Evolutionary conservation across 768 basidiomycete genomes (phyloP), one percentile per base, ranked within the genome.

Genomic region (Kwoniella dejecticola): DNA sequence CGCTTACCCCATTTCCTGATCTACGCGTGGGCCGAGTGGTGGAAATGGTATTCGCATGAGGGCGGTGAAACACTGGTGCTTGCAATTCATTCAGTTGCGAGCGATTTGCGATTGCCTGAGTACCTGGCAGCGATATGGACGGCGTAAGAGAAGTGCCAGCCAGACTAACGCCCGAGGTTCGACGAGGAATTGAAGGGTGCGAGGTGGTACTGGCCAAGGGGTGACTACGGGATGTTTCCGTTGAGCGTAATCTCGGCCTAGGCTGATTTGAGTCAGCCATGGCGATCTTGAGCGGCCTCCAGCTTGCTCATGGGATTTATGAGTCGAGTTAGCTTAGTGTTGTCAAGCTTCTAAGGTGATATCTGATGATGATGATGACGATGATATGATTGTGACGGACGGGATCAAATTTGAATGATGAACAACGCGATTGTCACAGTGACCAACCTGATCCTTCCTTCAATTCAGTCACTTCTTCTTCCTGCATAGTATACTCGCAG

Each of bases 131-230:
- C 15, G 33, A 57, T 40, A 57, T 40, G 3, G 56, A 57, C 1
- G 56, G 56, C 3, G 45, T 40, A 24, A 57, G 33, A 10, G 42
- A 26, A n/a, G 24, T 33, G 5, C 56, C 56, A 46, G 41, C 33
- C 41, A 15, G 24, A 27, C 33, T 5, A 8, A 38, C 21, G 13
- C 52, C 40, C 12, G 52, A 46, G 8, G 33, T 40, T 4, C 57
- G 56, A 30, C 62, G 62, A 52, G 62, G 27, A n/a, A 63, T 46
- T 15, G 62, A 59, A 52, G 61, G 61, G 61, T 60, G 58, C 19
- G 49, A 38, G n/a, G 46, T 21, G 29, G 56, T 36, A n/a, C 41
- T 26, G 0, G 45, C 56, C 2, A 60, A 47, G 8, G 56, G 56
- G 33, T 57, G 56, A 48, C 42, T 57, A 23, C 45, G 44, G 13